Base-by-base conservation (phyloP, 2,329 filamentous ascomycete species). In the Acrocalymma vagum region DNA sequence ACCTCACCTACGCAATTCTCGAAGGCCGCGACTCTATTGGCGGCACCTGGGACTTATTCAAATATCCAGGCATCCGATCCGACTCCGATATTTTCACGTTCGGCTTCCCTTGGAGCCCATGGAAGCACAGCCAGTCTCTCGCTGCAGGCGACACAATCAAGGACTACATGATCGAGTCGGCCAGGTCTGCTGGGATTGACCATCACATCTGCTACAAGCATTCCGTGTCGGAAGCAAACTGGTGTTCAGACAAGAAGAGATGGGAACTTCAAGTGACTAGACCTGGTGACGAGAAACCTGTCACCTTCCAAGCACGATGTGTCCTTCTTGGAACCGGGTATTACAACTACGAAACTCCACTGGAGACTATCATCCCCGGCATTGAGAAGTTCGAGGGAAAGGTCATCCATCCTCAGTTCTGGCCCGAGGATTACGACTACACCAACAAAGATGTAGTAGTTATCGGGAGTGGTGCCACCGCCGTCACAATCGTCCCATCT, bases 41-140 rank as follows among this genome's bases (percentile, higher is more conserved):
- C 1, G 87, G 87, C 1, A 91, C 87, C 0, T 90, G 87, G 87
- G 83, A 87, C 58, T 69, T 90, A 3, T 91, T 89, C 70, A 79
- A 77, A 17, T 90, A 89, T 52, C 86, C 85, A 0, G 84, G 87
- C 3, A 84, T 87, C 48, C 66, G 71, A 6, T 72, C 68, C 14
- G 71, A 73, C 46, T 71, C 68, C 1, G 72, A 75, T 48, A 57
- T 75, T 16, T 67, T 70, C 57, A 75, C 72, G 14, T 75, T 74
- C 45, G 72, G 72, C 10, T 89, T 89, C 52, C 68, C 78, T 1
- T 90, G 85, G 82, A 76, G 79, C 27, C 83, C 84, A 1, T 90
- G 86, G 86, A 70, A 68, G 5, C 66, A 78, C 26, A 48, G 60
- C 7, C 60, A 52, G 8, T 52, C 69, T 4, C 72, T 74, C 29